A percentile compares a stretch with the other conserved stretches of the same genome.
phyloP scores from a whole-genome alignment of 768 basidiomycete genomes.

The Tricholomella constricta region DNA sequence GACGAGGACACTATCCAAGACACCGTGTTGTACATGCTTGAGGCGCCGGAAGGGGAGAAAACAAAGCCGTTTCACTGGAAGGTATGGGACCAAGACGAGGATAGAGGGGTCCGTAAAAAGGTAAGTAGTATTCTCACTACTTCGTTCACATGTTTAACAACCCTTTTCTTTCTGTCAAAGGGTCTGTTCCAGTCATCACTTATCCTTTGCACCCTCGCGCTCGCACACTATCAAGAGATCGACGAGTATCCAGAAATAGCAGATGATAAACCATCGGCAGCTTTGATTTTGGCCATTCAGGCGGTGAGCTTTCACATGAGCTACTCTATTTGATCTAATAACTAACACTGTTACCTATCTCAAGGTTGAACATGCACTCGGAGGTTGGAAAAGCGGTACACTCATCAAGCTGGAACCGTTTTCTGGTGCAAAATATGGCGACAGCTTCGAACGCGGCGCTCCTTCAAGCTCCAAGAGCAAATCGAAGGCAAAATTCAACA shows the following conservation, averaged over 20 bases:
- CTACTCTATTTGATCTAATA: no score
- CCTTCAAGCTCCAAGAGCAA: not conserved
- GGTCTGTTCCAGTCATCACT: not conserved
- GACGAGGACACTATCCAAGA: not conserved
- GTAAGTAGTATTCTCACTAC: not conserved
- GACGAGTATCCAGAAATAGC: not conserved
- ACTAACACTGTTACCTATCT: no score
- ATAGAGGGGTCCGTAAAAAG: not conserved
- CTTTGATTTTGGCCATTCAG: not conserved
- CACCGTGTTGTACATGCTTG: not conserved
- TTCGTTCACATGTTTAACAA: not conserved
- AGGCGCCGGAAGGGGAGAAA: not conserved
- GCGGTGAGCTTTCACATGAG: not conserved
- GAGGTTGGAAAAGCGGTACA: not conserved
- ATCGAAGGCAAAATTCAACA: not conserved
- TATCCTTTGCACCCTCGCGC: not conserved
- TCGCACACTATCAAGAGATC: not conserved
- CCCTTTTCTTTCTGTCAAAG: not conserved
- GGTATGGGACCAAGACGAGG: not conserved
- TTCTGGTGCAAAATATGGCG: not conserved
- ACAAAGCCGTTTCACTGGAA: conserved; percentile 1
- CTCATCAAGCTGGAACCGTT: not conserved
- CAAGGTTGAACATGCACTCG: not conserved
- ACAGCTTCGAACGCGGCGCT: not conserved
- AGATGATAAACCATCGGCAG: not conserved